These are phyloP conservation scores for Nemophila menziesii DNA, from an alignment of 257 asterid species.

Conservation along the genomic window DNA sequence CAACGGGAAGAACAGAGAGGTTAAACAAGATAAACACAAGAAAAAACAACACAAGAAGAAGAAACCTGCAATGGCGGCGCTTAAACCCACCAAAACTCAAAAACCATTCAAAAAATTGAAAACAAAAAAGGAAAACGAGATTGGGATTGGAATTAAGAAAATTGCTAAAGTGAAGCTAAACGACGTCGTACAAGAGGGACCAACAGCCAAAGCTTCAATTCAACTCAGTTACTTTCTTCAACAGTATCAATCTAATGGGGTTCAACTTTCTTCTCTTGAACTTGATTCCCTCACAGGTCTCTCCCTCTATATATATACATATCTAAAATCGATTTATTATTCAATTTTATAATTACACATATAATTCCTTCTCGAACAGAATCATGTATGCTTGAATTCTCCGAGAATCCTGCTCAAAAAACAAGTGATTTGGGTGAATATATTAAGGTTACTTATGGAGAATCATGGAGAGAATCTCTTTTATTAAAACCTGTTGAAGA, in stretches of 20 bases:
- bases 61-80: slow-evolving; percentile 14
- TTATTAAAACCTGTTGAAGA: slow-evolving; percentile 41
- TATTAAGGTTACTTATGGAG: slow-evolving; percentile 63
- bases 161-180: slow-evolving; percentile 11
- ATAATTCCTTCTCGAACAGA: slow-evolving; percentile 19
- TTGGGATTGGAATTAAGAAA: not conserved
- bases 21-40: slow-evolving; percentile 6
- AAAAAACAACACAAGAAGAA: not conserved
- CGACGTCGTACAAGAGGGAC: slow-evolving; percentile 16
- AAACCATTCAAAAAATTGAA: slow-evolving; percentile 4
- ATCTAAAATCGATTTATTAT: not conserved
- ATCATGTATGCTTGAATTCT: slow-evolving; percentile 46
- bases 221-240: slow-evolving; percentile 53
- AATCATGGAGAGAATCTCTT: slow-evolving; percentile 59
- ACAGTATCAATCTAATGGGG: slow-evolving; percentile 54
- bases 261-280: slow-evolving; percentile 68
- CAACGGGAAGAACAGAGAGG: not conserved
- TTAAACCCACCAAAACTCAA: slow-evolving; percentile 10
- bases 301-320: not conserved
- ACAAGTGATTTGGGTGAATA: slow-evolving; percentile 40
- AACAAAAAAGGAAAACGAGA: not conserved
- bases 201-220: slow-evolving; percentile 46
- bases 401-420: slow-evolving; percentile 22
- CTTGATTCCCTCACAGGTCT: slow-evolving; percentile 68
- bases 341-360: not conserved